Evolutionary conservation across 129 eudicot species (phyloP).

Genomic region (Flaveria sonorensis): DNA sequence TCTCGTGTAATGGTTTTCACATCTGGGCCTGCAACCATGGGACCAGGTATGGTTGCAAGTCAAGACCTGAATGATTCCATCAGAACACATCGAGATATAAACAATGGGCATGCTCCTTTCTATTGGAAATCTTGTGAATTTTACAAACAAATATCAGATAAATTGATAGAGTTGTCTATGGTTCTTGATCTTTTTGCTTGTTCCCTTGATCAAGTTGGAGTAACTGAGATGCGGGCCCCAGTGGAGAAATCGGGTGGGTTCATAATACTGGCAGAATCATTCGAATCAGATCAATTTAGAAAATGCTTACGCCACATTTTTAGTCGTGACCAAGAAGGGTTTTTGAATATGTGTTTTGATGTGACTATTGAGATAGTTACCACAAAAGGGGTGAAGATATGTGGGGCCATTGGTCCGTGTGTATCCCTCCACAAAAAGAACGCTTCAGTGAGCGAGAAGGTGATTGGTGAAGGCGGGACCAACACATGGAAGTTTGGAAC

Average conservation of each 20-base stretch:
- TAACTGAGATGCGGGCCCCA: constrained; percentile 71
- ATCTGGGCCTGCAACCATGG: constrained; percentile 92
- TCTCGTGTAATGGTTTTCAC: constrained; percentile 93
- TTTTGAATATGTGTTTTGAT: constrained; percentile 78
- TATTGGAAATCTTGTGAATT: constrained; percentile 59
- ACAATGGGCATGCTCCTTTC: constrained; percentile 47
- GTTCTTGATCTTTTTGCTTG: constrained; percentile 91
- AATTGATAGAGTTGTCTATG: constrained; percentile 62
- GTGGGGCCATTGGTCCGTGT: constrained; percentile 96
- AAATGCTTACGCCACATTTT: constrained; percentile 75
- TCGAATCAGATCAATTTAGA: constrained; percentile 81
- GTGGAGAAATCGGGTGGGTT: constrained; percentile 89
- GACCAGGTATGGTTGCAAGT: constrained; percentile 81
- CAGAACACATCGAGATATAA: constrained; percentile 82
- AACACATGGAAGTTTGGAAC: constrained; percentile 82
- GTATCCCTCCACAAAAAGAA: constrained; percentile 60
- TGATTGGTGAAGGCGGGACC: constrained; percentile 84
- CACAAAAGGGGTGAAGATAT: constrained; percentile 72
- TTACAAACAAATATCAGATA: constrained; percentile 61
- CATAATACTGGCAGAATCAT: constrained; percentile 77
- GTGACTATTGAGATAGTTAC: constrained; percentile 85
- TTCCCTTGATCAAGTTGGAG: constrained; percentile 96
- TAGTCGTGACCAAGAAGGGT: constrained; percentile 62
- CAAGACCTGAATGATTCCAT: constrained; percentile 58
- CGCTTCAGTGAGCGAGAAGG: constrained; percentile 63